Conservation (phyloP, 1,284 basidiomycete genomes). For the Apiotrichum domesticum region DNA sequence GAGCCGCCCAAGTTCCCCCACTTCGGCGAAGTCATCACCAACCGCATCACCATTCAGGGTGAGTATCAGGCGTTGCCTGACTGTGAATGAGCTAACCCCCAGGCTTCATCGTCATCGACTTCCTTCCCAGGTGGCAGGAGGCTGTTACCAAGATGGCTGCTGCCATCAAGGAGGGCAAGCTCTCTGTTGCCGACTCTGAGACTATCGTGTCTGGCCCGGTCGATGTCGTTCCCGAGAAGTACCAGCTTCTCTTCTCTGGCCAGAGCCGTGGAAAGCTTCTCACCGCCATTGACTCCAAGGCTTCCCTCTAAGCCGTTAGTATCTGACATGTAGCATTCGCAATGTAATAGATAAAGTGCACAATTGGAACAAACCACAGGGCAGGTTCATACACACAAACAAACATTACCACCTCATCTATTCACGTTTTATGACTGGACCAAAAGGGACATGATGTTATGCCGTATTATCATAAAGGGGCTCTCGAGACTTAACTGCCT, state of each 20-base stretch:
- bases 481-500: too few species aligned
- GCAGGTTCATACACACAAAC: too few species aligned
- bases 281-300: slow-evolving; percentile 9
- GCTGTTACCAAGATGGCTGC: slow-evolving; percentile 20
- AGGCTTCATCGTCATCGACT: slow-evolving; percentile 46
- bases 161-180: slow-evolving; percentile 34
- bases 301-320: too few species aligned
- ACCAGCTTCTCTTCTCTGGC: slow-evolving; percentile 36
- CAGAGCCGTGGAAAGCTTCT: slow-evolving; percentile 41
- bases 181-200: slow-evolving; percentile 31
- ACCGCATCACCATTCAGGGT: slow-evolving; percentile 46
- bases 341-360: too few species aligned
- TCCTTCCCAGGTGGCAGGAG: slow-evolving; percentile 19
- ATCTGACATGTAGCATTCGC: too few species aligned
- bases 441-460: background rate
- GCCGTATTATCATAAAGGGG: background rate
- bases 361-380: too few species aligned
- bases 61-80: slow-evolving; percentile 1
- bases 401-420: too few species aligned
- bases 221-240: slow-evolving; percentile 38
- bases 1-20: slow-evolving; percentile 20
- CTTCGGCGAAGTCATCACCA: slow-evolving; percentile 42
- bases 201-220: slow-evolving; percentile 35
- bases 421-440: background rate
- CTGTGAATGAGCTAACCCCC: background rate